Evolutionary conservation across 495 filamentous ascomycete genomes (phyloP).

Genomic region (Sordaria brevicollis): DNA sequence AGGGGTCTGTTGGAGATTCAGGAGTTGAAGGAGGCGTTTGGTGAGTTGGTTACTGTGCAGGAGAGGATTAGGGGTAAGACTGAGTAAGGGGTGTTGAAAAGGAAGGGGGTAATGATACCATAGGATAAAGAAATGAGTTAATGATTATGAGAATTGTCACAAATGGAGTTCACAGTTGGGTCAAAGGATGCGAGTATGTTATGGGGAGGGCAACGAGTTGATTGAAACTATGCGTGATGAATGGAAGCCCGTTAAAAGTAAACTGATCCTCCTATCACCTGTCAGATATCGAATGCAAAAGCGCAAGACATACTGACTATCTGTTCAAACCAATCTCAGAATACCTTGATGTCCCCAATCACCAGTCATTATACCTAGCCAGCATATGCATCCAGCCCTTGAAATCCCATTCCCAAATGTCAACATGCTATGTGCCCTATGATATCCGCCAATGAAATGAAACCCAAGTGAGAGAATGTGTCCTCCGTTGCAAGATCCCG

Average conservation of each 20-base stretch:
- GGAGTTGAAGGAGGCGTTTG: constrained; percentile 42
- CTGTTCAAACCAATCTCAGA: background rate
- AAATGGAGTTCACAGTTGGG: background rate
- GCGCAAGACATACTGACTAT: background rate
- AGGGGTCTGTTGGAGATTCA: constrained; percentile 31
- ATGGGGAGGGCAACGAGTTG: background rate
- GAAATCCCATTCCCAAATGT: background rate
- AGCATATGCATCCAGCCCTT: background rate
- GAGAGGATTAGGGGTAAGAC: constrained; percentile 10
- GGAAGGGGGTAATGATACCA: background rate
- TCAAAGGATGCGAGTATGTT: background rate
- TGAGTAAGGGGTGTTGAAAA: background rate
- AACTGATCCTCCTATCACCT: background rate
- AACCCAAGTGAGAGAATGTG: background rate
- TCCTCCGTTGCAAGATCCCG: background rate
- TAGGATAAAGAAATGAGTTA: background rate
- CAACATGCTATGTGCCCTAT: background rate
- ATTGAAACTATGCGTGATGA: background rate
- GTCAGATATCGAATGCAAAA: background rate
- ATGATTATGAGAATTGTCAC: background rate
- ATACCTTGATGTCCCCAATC: background rate
- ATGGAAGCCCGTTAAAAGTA: background rate
- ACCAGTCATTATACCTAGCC: background rate
- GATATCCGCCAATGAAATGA: background rate
- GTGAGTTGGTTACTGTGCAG: constrained; percentile 34